Evolutionary conservation across 2,329 filamentous ascomycete species (phyloP), one percentile per base, ranked within the genome.

Genomic region (Cercospora sp.): DNA sequence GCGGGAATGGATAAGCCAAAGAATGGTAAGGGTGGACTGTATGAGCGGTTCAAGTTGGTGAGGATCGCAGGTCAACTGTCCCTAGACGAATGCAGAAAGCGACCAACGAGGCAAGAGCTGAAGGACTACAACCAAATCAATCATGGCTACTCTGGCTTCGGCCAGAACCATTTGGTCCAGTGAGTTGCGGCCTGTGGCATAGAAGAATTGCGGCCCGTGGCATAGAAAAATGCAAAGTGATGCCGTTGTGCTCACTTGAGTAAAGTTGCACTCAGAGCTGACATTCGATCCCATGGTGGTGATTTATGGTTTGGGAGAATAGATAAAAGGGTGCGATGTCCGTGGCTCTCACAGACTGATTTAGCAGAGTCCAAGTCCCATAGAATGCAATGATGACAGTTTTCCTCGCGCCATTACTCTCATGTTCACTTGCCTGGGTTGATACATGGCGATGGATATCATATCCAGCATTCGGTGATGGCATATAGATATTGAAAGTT

Each of bases 1-100:
- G 65, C 63, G 1, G 64, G 5, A 4, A 28, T 67, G 20, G 61
- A 61, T 5, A 42, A 36, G 13, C 67, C 68, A 2, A 71, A 12
- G 13, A 76, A 76, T 36, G 61, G 9, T 9, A 72, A 72, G 10
- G 73, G 74, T 10, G 75, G 74, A 0, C 10, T 72, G 36, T 76
- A 76, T 57, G 72, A 76, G 69, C 73, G 74, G 20, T 76, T 76
- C 60, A 69, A 68, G 51, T 67, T 76, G 7, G 71, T 66, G 13
- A 48, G 63, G 20, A 60, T 64, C 23, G 65, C 60, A 3, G 70
- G 59, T 3, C 72, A 75, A 58, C 18, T 60, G 33, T 5, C 67
- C 12, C 53, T 73, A 10, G 36, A 69, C 9, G 26, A 53, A 3
- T 62, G 67, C 60, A 67, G 60, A 36, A 60, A 48, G 26, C 39